Evolutionary conservation across 345 rosid genomes (phyloP), one percentile per base, ranked within the genome.

Genomic region (Sisymbrium altissimum): DNA sequence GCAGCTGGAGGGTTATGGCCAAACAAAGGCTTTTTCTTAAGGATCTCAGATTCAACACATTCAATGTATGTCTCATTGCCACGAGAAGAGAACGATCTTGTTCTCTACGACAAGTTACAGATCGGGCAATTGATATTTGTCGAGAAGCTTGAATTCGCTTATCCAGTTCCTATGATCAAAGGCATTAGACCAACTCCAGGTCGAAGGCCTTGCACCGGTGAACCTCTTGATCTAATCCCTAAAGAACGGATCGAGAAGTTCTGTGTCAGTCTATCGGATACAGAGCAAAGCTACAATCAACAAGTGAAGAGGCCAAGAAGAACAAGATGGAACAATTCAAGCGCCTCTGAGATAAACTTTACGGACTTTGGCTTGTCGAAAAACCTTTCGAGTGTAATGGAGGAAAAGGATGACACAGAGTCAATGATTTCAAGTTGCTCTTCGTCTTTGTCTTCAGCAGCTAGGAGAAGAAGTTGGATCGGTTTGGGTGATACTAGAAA

Each of bases 1-100:
- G 79, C 78, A 18, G 81, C 84, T 27, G 87, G 84, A 19, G 88
- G 88, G 48, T 85, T 89, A 65, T 92, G 89, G 92, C 94, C 89
- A 18, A 87, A 86, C 74, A 81, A 78, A 73, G 96, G 98, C 10
- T 89, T 92, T 71, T 84, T 84, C 78, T 66, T 87, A 35, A 81
- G 86, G 79, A 83, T 89, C 59, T 79, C 89, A 0, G 93, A 91
- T 77, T 77, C 82, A 38, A 80, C 91, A 4, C 93, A 89, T 73
- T 81, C 85, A 11, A 73, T 83, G 65, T 86, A 75, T 67, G 88
- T 81, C 57, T 87, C 93, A 25, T 83, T 92, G 78, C 88, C 93
- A 1, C 77, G 81, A 66, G 86, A 85, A 66, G 84, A 86, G 27
- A 88, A 86, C 55, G 88, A 86, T 38, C 84, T 89, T 86, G 78